Evolutionary conservation across 179 eudicot species (phyloP).

Genomic region (Monotropa hypopitys): DNA sequence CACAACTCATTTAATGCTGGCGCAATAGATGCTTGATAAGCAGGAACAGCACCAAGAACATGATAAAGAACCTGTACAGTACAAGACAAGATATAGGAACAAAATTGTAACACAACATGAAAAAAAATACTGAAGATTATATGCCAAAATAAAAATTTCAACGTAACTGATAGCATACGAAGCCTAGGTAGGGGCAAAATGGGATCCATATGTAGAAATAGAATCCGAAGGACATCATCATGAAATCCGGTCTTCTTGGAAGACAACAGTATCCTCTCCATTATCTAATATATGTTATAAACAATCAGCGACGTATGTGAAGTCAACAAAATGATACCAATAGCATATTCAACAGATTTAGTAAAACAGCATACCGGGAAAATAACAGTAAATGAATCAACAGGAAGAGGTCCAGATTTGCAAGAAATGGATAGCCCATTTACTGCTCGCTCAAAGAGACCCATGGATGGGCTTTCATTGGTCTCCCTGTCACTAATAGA

Average conservation of each 20-base stretch:
- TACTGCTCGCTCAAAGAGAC: slow-evolving; percentile 68
- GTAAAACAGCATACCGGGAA: slow-evolving; percentile 51
- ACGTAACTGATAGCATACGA: slow-evolving; percentile 85
- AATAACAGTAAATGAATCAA: slow-evolving; percentile 69
- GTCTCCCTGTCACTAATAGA: slow-evolving; percentile 27
- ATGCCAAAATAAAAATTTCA: not conserved
- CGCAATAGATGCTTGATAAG: slow-evolving; percentile 66
- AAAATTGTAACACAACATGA: not conserved
- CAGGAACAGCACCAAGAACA: slow-evolving; percentile 79
- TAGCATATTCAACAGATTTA: not conserved
- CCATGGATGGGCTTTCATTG: slow-evolving; percentile 28
- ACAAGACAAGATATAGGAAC: slow-evolving; percentile 9
- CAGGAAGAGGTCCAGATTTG: slow-evolving; percentile 87
- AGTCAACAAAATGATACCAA: not conserved
- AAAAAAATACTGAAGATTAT: not conserved
- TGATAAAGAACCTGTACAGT: slow-evolving; percentile 72
- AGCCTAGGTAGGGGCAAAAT: slow-evolving; percentile 86
- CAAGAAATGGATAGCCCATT: slow-evolving; percentile 64
- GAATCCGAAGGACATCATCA: slow-evolving; percentile 63
- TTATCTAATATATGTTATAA: slow-evolving; percentile 30
- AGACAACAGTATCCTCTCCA: slow-evolving; percentile 81
- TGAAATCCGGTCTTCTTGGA: slow-evolving; percentile 88
- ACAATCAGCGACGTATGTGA: not conserved
- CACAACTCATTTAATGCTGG: slow-evolving; percentile 90
- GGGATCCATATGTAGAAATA: slow-evolving; percentile 85